These are phyloP conservation scores for Candida maltosa DNA, from an alignment of 805 yeast species.

Conservation along the genomic window DNA sequence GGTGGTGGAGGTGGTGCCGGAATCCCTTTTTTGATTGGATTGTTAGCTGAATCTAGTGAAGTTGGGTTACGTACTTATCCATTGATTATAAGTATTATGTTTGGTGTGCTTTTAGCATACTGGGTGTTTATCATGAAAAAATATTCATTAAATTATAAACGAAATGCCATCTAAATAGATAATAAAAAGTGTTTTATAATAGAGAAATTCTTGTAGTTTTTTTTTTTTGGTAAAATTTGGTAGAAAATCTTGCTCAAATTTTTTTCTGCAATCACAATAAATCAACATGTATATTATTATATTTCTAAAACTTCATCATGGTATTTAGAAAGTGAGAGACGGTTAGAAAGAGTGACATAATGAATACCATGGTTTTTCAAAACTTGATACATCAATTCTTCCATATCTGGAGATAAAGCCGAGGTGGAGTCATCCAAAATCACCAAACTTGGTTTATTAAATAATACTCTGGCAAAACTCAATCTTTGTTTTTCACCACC, in stretches of 20 bases:
- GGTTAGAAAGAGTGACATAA: slow-evolving; percentile 76
- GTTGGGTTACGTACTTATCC: slow-evolving; percentile 32
- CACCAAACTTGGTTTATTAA: slow-evolving; percentile 77
- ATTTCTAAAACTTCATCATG: slow-evolving; percentile 76
- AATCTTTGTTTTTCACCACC: slow-evolving; percentile 96
- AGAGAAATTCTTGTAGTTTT: too few species aligned
- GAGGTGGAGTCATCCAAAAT: slow-evolving; percentile 92
- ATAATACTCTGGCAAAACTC: slow-evolving; percentile 81
- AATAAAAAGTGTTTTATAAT: too few species aligned
- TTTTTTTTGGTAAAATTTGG: too few species aligned
- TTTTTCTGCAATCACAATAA: too few species aligned
- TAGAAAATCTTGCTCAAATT: too few species aligned
- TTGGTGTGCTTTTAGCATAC: slow-evolving; percentile 16
- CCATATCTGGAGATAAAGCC: slow-evolving; percentile 87
- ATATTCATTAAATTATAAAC: slow-evolving; percentile 7
- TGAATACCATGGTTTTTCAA: slow-evolving; percentile 69
- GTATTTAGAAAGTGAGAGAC: slow-evolving; percentile 80
- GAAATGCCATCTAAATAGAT: slow-evolving; percentile 6
- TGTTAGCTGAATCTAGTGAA: slow-evolving; percentile 32
- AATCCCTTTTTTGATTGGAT: slow-evolving; percentile 64
- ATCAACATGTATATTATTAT: too few species aligned
- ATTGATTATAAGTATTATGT: slow-evolving; percentile 22
- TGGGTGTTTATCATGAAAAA: slow-evolving; percentile 21
- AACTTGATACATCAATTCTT: slow-evolving; percentile 77
- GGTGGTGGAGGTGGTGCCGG: slow-evolving; percentile 86